These are phyloP conservation scores for Kalmanozyma brasiliensis DNA, from an alignment of 1,284 basidiomycete species.

Conservation along the genomic window DNA sequence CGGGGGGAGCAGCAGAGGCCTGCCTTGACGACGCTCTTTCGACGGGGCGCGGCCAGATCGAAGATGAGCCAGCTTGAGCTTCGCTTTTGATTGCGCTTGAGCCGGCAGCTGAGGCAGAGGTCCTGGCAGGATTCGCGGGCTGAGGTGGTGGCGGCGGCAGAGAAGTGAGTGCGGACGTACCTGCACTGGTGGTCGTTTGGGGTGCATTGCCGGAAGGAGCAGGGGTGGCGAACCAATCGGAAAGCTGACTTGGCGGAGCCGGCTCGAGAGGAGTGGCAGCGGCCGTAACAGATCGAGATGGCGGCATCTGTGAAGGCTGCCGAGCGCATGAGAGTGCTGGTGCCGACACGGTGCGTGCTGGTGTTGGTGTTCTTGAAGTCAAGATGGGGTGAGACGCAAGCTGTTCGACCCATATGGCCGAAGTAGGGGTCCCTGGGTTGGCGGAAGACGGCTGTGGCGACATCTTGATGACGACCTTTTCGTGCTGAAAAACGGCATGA, in stretches of 20 bases:
- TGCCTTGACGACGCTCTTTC: conserved; percentile 17
- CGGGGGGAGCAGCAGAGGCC: conserved; percentile 12
- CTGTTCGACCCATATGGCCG: conserved; percentile 37
- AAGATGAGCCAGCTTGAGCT: conserved; percentile 8
- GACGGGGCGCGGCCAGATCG: conserved; percentile 12
- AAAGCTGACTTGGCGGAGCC: conserved; percentile 19
- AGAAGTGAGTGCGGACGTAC: background rate
- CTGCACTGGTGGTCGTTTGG: background rate
- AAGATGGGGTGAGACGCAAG: conserved; percentile 11
- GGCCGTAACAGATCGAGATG: background rate
- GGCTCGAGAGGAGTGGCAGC: conserved; percentile 1
- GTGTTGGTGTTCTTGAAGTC: background rate
- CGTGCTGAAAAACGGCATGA: conserved; percentile 4
- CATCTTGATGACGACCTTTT: conserved; percentile 34
- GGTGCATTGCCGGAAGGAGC: conserved; percentile 5
- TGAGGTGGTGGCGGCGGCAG: conserved; percentile 13
- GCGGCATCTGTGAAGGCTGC: background rate
- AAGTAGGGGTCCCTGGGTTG: conserved; percentile 23
- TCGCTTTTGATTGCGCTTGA: conserved; percentile 18
- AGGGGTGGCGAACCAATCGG: conserved; percentile 45
- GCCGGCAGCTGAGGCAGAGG: background rate
- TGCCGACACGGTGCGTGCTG: background rate
- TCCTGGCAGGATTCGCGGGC: background rate
- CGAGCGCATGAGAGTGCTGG: background rate
- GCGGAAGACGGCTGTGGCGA: conserved; percentile 21